phyloP scores from a whole-genome alignment of 83 land plant genomes.

The Thuja plicata region DNA sequence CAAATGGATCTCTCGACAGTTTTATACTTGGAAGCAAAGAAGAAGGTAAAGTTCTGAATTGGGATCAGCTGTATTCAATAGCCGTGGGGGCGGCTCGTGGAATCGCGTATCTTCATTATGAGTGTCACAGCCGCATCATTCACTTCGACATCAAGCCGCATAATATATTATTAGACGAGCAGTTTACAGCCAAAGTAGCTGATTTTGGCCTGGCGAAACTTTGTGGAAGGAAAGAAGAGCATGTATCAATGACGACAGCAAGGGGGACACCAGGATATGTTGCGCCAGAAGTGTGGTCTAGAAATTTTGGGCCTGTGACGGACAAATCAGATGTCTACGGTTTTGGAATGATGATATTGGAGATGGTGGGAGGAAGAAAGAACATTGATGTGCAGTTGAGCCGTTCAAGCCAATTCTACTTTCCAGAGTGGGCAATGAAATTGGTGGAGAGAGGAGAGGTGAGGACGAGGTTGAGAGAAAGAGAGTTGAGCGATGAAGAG shows the following conservation, averaged over 20 bases:
- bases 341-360: no score
- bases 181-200: no score
- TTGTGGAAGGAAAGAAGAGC: no score
- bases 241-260: no score
- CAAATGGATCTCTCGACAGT: slow-evolving; percentile 26
- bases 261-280: background rate
- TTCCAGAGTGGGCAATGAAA: slow-evolving; percentile 31
- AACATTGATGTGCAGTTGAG: slow-evolving; percentile 14
- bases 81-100: slow-evolving; percentile 25
- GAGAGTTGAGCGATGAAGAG: background rate
- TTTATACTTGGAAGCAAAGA: slow-evolving; percentile 11
- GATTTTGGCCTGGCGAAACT: no score
- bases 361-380: slow-evolving; percentile 9
- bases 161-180: no score
- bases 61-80: slow-evolving; percentile 21
- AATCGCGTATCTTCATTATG: slow-evolving; percentile 19
- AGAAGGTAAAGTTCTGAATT: background rate
- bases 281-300: slow-evolving; percentile 18
- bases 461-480: background rate
- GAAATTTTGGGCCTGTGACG: background rate
- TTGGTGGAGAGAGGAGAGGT: background rate
- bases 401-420: slow-evolving; percentile 25
- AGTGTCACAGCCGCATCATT: background rate
- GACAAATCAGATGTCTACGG: background rate
- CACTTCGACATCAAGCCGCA: no score